phyloP scores from a whole-genome alignment of 305 asterid species.

The Solanum hybrid region DNA sequence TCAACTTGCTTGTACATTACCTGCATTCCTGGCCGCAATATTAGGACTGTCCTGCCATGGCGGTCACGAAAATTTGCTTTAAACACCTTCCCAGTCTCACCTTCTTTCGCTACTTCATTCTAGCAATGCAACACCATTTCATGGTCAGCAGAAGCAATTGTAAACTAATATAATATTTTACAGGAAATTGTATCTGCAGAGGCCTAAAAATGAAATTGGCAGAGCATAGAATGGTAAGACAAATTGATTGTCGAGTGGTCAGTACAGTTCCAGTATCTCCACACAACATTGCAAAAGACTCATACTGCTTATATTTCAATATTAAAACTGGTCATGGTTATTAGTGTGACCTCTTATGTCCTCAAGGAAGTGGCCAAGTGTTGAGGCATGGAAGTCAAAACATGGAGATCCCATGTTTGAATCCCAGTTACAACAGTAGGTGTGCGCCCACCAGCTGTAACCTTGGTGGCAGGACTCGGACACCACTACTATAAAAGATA shows the following conservation, averaged over 20 bases:
- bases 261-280: background rate
- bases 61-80: constrained; percentile 89
- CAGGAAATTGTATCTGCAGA: background rate
- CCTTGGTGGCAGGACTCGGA: background rate
- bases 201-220: background rate
- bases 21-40: constrained; percentile 91
- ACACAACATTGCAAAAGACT: background rate
- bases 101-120: constrained; percentile 82
- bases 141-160: background rate
- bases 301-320: background rate
- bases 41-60: constrained; percentile 81
- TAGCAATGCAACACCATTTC: constrained; percentile 16
- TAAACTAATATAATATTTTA: background rate
- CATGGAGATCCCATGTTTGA: background rate
- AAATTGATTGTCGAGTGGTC: background rate
- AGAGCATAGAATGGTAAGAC: no score
- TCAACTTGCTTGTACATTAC: constrained; percentile 21
- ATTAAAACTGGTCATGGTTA: background rate
- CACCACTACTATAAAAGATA: background rate
- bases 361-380: background rate
- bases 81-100: constrained; percentile 89
- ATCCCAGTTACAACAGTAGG: background rate
- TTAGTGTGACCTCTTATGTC: background rate
- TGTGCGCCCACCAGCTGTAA: background rate
- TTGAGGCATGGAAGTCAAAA: background rate